Evolutionary conservation across 495 filamentous ascomycete species (phyloP), one percentile per base, ranked within the genome.

Genomic region (Evansstolkia leycettana): DNA sequence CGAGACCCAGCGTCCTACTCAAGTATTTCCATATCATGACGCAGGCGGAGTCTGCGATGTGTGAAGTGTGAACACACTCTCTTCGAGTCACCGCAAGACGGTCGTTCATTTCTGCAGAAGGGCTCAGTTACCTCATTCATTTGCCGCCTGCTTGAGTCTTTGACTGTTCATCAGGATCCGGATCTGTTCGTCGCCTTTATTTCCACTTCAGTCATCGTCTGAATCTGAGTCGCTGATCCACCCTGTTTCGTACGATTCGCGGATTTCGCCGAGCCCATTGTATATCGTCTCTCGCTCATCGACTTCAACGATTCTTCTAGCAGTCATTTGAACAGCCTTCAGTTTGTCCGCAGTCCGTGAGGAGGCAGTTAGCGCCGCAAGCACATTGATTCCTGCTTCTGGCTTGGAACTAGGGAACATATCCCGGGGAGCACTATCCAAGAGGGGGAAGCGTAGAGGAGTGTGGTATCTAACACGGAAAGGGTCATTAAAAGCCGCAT

Each of bases 161-260:
- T n/a, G n/a, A n/a, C n/a, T n/a, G n/a, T n/a, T n/a, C n/a, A n/a
- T n/a, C n/a, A 26, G 24, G 24, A 26, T 15, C 28, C 14, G 10
- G 5, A 4, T 29, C 28, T 12, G 24, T 29, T n/a, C 28, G 5
- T 29, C 28, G 14, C 11, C 10, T 5, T n/a, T n/a, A 12, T 15
- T 26, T 23, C 12, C 15, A 3, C 12, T 33, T 61, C 47, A 80
- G 41, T 89, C 87, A 42, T 87, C 81, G 25, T 82, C 85, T 8
- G 77, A 76, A 31, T 93, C 86, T 31, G 75, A 82, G 36, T 78
- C 87, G 56, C 82, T 88, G 25, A 76, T 73, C 85, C 86, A 96
- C 1, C 86, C 89, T 33, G 88, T 83, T 47, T 84, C 78, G 50
- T 93, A 96, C 39, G 77, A 78, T 49, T 94, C 89, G 8, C 80